Percentiles rank a stretch among this genome's conserved stretches.
Conservation (phyloP, 495 filamentous ascomycete species). For the Aspergillus baeticus region DNA sequence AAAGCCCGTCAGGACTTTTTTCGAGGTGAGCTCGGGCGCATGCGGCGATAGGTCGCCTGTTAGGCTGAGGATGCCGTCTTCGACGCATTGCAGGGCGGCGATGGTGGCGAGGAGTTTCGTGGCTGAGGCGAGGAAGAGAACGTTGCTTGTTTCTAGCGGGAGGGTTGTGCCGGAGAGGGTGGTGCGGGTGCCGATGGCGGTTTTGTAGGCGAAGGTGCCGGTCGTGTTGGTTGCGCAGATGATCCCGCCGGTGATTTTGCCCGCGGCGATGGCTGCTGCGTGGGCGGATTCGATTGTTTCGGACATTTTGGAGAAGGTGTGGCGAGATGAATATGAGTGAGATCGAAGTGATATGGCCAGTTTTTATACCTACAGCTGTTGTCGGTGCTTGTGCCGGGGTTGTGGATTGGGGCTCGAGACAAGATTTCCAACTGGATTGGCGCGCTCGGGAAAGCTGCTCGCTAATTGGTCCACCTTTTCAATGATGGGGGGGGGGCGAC, state of each 20-base stretch:
- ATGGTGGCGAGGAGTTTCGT: constrained; percentile 56
- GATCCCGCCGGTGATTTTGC: constrained; percentile 27
- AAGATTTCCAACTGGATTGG: too few relatives aligned
- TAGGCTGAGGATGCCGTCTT: constrained; percentile 50
- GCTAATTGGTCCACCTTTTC: too few relatives aligned
- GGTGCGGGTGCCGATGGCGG: constrained; percentile 29
- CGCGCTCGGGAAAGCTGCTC: too few relatives aligned
- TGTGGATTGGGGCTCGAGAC: too few relatives aligned
- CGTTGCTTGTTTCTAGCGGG: constrained; percentile 49
- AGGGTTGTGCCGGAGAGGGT: constrained; percentile 30
- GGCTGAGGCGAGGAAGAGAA: constrained; percentile 62
- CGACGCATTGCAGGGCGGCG: constrained; percentile 62
- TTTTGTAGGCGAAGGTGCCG: constrained; percentile 28
- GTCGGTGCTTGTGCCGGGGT: too few relatives aligned
- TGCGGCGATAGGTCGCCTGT: constrained; percentile 49
- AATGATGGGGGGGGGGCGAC: too few relatives aligned
- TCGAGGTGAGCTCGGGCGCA: constrained; percentile 48
- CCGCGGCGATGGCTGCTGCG: constrained; percentile 27
- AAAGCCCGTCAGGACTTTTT: constrained; percentile 41
- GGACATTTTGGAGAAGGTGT: too few relatives aligned
- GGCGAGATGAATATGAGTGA: too few relatives aligned
- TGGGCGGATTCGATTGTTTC: constrained; percentile 21
- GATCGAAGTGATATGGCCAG: too few relatives aligned
- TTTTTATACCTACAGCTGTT: too few relatives aligned
- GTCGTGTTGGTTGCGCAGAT: constrained; percentile 23